A percentile compares a stretch with the other conserved stretches of the same genome.
Evolutionary conservation across 805 yeast genomes (phyloP).

Genomic region (Debaryomyces prosopidis): DNA sequence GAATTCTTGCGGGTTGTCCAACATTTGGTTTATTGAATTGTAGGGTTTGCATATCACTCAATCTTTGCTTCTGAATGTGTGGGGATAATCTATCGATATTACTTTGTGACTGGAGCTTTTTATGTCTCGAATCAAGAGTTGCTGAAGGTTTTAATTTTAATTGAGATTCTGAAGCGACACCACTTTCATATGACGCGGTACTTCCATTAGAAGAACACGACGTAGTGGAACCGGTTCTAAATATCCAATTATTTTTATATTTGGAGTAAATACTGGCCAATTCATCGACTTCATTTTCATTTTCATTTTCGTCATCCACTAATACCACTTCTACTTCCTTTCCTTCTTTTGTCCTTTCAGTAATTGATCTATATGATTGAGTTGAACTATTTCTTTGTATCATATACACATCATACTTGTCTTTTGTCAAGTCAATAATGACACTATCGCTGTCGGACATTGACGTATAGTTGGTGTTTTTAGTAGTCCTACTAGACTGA

Average conservation of each 20-base stretch:
- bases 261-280: conserved; percentile 43
- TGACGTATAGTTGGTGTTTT: conserved; percentile 25
- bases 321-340: conserved; percentile 43
- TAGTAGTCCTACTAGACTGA: conserved; percentile 26
- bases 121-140: conserved; percentile 4
- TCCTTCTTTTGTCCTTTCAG: conserved; percentile 38
- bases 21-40: background rate
- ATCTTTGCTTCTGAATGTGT: background rate
- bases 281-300: conserved; percentile 26
- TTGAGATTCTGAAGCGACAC: conserved; percentile 19
- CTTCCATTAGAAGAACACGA: conserved; percentile 16
- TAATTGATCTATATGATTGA: conserved; percentile 38
- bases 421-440: conserved; percentile 42
- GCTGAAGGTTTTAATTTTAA: conserved; percentile 10
- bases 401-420: conserved; percentile 37
- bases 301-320: conserved; percentile 39
- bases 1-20: conserved; percentile 20
- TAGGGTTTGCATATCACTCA: conserved; percentile 1
- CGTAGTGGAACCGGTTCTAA: conserved; percentile 23
- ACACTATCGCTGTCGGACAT: conserved; percentile 39
- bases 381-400: conserved; percentile 36
- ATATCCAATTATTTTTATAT: conserved; percentile 31
- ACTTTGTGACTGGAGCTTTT: conserved; percentile 1
- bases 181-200: conserved; percentile 20
- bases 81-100: background rate